A percentile compares a stretch with the other conserved stretches of the same genome.
These are phyloP conservation scores for Vaccinium corymbosum DNA, from an alignment of 148 eudicot species.

Conservation along the genomic window DNA sequence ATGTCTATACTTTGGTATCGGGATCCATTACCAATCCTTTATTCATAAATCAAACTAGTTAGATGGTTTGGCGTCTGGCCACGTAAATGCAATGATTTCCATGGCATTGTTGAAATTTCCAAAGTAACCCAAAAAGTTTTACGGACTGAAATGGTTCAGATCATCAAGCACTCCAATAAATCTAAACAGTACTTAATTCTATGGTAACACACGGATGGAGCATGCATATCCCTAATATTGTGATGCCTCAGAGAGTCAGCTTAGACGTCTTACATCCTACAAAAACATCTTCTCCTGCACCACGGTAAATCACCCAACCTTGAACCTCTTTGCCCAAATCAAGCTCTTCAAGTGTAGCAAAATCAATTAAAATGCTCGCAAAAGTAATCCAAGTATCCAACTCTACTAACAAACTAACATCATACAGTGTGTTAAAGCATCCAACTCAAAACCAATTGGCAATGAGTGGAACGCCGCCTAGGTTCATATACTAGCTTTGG, in stretches of 20 bases:
- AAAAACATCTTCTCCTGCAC: conserved; percentile 52
- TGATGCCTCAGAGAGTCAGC: not conserved
- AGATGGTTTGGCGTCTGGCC: not conserved
- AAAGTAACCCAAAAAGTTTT: not conserved
- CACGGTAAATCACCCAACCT: conserved; percentile 64
- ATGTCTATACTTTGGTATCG: not conserved
- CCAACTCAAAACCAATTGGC: no score
- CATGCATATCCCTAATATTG: not conserved
- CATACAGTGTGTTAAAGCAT: no score
- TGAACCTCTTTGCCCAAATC: conserved; percentile 61
- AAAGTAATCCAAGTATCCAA: no score
- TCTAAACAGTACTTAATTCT: not conserved
- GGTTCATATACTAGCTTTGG: no score
- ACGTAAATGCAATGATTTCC: not conserved
- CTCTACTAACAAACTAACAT: no score
- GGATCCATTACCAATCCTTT: not conserved
- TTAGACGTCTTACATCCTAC: conserved; percentile 9
- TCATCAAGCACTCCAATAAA: not conserved
- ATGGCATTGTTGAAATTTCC: not conserved
- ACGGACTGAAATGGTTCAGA: not conserved
- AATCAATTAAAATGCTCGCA: conserved; percentile 38
- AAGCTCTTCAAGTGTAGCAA: conserved; percentile 46
- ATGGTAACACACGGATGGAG: not conserved
- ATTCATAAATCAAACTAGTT: not conserved
- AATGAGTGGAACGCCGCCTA: no score